Percentiles rank a stretch among this genome's conserved stretches.
Evolutionary conservation across 331 rosid species (phyloP).

Genomic region (Stylosanthes scabra): DNA sequence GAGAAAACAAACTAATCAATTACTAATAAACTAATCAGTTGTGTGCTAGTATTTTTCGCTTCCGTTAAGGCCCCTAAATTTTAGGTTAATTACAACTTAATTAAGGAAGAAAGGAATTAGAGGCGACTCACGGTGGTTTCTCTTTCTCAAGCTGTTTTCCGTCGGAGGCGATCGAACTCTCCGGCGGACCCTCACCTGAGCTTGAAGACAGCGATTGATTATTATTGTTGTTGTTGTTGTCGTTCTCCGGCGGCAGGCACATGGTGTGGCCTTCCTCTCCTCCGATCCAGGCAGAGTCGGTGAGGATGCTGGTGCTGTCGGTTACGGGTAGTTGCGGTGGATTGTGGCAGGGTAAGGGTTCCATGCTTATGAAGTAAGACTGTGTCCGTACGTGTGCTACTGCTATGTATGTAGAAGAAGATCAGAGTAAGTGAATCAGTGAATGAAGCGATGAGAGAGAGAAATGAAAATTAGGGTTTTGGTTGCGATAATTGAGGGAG

Average conservation of each 20-base stretch:
- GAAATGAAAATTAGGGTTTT: conserved; percentile 67
- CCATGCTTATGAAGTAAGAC: conserved; percentile 44
- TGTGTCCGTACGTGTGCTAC: not conserved
- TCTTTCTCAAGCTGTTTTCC: conserved; percentile 58
- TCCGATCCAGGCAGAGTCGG: conserved; percentile 63
- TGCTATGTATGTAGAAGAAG: conserved; percentile 10
- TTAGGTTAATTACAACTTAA: conserved; percentile 43
- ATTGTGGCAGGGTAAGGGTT: conserved; percentile 32
- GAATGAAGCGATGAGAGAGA: conserved; percentile 14
- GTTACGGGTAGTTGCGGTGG: conserved; percentile 28
- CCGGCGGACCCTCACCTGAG: conserved; percentile 85
- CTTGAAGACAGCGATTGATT: conserved; percentile 79
- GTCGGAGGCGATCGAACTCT: conserved; percentile 69
- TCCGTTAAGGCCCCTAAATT: conserved; percentile 23
- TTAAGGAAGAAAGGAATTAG: not conserved
- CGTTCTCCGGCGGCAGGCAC: conserved; percentile 32
- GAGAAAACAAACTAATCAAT: conserved; percentile 19
- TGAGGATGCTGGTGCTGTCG: conserved; percentile 53
- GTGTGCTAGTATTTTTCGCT: conserved; percentile 26
- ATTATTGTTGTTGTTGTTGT: conserved; percentile 46
- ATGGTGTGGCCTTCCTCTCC: conserved; percentile 13
- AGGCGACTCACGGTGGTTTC: conserved; percentile 68
- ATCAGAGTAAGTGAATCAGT: not conserved
- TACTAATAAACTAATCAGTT: not conserved
- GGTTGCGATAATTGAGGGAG: conserved; percentile 33